Evolutionary conservation across 1,284 basidiomycete genomes (phyloP).

Genomic region (Butyriboletus appendiculatus): DNA sequence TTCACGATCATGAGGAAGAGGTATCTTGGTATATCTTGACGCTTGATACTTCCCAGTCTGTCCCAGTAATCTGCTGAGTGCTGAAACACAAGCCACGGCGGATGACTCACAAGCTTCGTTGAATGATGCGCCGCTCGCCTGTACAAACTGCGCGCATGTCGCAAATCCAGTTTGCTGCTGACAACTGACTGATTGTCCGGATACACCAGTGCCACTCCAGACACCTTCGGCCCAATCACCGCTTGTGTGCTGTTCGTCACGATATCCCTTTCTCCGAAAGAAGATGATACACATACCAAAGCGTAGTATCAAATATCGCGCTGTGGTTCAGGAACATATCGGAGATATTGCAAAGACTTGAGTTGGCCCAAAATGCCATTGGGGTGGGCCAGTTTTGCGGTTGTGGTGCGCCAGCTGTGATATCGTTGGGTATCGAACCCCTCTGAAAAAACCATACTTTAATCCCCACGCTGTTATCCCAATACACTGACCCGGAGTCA

Average conservation of each 20-base stretch:
- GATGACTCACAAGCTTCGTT: constrained; percentile 71
- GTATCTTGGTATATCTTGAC: constrained; percentile 63
- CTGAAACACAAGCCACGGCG: neutral
- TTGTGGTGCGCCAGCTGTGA: constrained; percentile 63
- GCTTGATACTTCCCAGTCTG: constrained; percentile 74
- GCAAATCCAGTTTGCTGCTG: constrained; percentile 78
- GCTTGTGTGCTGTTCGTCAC: constrained; percentile 40
- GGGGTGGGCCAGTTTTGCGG: constrained; percentile 77
- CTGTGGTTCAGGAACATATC: constrained; percentile 75
- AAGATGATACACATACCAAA: constrained; percentile 54
- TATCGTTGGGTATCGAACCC: constrained; percentile 71
- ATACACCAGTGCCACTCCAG: constrained; percentile 71
- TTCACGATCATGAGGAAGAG: constrained; percentile 17
- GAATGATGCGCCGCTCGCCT: constrained; percentile 69
- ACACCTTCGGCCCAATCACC: constrained; percentile 86
- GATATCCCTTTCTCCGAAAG: constrained; percentile 12
- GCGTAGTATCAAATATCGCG: constrained; percentile 80
- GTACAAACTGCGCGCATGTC: constrained; percentile 77
- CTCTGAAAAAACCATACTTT: constrained; percentile 82
- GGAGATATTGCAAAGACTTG: constrained; percentile 68
- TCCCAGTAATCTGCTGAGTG: constrained; percentile 9
- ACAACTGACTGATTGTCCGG: constrained; percentile 82
- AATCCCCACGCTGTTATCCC: constrained; percentile 67
- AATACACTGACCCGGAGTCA: constrained; percentile 25
- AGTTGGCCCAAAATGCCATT: constrained; percentile 74